Evolutionary conservation across 2,329 filamentous ascomycete genomes (phyloP).

Genomic region (Ophiostoma montium): DNA sequence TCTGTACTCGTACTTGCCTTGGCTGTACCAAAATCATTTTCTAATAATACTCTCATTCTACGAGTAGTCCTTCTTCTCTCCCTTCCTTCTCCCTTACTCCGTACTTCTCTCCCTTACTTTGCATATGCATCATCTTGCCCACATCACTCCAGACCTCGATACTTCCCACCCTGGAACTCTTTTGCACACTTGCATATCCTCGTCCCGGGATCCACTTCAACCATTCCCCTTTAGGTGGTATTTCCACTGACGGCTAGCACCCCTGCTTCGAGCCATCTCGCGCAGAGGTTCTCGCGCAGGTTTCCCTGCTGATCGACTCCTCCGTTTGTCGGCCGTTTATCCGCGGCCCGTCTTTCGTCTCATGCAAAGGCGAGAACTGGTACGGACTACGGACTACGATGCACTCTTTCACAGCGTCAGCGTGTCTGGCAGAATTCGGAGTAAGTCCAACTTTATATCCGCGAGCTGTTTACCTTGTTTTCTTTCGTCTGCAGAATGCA

Average conservation of each 20-base stretch:
- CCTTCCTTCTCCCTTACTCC: neutral
- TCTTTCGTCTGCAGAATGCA: too few species aligned
- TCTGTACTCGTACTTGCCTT: neutral
- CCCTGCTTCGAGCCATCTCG: too few species aligned
- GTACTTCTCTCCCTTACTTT: neutral
- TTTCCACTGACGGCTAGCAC: neutral
- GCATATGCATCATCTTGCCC: too few species aligned
- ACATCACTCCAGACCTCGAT: neutral
- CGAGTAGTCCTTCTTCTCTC: too few species aligned
- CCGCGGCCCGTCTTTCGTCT: neutral
- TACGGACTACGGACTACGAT: neutral
- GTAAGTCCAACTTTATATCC: too few species aligned
- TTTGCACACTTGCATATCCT: conserved; percentile 1
- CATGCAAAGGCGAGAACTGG: neutral
- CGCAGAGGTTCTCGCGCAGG: neutral
- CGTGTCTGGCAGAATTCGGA: too few species aligned
- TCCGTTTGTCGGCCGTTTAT: neutral
- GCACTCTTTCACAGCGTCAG: too few species aligned
- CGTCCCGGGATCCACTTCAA: conserved; percentile 10
- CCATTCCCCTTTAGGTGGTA: neutral
- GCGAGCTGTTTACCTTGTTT: too few species aligned
- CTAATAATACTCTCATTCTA: too few species aligned
- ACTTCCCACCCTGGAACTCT: neutral
- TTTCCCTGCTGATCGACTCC: neutral
- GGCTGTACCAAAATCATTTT: too few species aligned